Evolutionary conservation across 768 basidiomycete species (phyloP), one percentile per base, ranked within the genome.

Genomic region (Lanmaoa pseudosensibilis): DNA sequence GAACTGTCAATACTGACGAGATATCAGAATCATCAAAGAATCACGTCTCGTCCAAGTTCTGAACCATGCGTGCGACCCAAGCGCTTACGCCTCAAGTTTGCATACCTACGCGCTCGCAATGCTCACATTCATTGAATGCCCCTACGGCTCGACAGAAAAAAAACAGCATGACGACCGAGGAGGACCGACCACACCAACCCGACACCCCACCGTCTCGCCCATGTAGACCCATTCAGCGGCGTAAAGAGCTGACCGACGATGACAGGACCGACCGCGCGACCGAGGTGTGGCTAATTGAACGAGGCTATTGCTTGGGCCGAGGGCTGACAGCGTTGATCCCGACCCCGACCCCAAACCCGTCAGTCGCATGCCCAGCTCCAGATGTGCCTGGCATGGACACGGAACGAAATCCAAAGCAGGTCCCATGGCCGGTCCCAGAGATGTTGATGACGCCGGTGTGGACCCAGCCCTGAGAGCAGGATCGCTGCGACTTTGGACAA

Each of bases 281-380:
- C 76, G 34, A 78, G 58, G 56, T 82, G 83, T 83, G 7, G 77
- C 72, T 34, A 81, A 73, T 57, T 85, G 82, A 15, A 83, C 78
- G 16, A 87, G 75, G 15, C 85, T 85, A 55, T 86, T 86, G 8
- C 82, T 81, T n/a, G 77, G 76, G 0, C 85, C 85, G 8, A 86
- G 75, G 8, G 78, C n/a, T 78, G 48, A 32, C n/a, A n/a, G n/a
- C n/a, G n/a, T n/a, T n/a, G n/a, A n/a, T n/a, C n/a, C n/a, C n/a
- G n/a, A n/a, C 7, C 41, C 45, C 13, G n/a, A n/a, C n/a, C n/a
- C n/a, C n/a, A n/a, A n/a, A n/a, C 0, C 13, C 19, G 13, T 7
- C 12, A 19, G 11, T 32, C 6, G 5, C 36, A 37, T 7, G 36
- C 36, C 18, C 4, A 19, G n/a, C 3, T 19, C 19, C 32, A 15